Conservation (phyloP, 768 basidiomycete genomes). For the Kwoniella dejecticola region DNA sequence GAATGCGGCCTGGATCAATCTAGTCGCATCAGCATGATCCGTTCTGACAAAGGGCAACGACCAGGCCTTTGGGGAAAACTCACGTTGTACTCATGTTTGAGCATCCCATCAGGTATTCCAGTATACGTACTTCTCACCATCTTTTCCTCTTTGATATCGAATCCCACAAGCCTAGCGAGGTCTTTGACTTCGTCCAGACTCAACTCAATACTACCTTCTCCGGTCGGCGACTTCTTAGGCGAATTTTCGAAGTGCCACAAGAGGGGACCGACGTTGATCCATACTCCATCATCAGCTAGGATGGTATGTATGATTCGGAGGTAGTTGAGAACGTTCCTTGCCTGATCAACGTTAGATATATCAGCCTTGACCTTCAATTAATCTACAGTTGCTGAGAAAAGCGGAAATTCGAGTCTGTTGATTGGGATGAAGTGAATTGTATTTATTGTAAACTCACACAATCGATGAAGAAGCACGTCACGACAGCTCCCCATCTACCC, state of each 20-base stretch:
- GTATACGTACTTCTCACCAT: slow-evolving; percentile 83
- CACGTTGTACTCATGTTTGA: slow-evolving; percentile 76
- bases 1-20: slow-evolving; percentile 63
- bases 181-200: slow-evolving; percentile 84
- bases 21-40: neutral
- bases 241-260: slow-evolving; percentile 99
- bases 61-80: slow-evolving; percentile 6
- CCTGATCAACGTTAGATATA: slow-evolving; percentile 61
- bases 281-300: slow-evolving; percentile 80
- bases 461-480: slow-evolving; percentile 97
- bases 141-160: slow-evolving; percentile 76
- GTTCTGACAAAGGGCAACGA: neutral
- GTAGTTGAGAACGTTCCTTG: slow-evolving; percentile 88
- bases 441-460: slow-evolving; percentile 76
- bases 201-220: slow-evolving; percentile 82
- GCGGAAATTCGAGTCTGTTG: too few relatives aligned
- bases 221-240: slow-evolving; percentile 56
- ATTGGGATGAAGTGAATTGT: too few relatives aligned
- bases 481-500: slow-evolving; percentile 80
- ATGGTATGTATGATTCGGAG: slow-evolving; percentile 81
- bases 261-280: slow-evolving; percentile 90
- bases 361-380: neutral
- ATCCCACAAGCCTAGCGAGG: slow-evolving; percentile 73
- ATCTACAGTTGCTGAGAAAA: too few relatives aligned
- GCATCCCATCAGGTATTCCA: slow-evolving; percentile 75